Evolutionary conservation across 257 asterid species (phyloP).

Genomic region (Jasminum sambac): DNA sequence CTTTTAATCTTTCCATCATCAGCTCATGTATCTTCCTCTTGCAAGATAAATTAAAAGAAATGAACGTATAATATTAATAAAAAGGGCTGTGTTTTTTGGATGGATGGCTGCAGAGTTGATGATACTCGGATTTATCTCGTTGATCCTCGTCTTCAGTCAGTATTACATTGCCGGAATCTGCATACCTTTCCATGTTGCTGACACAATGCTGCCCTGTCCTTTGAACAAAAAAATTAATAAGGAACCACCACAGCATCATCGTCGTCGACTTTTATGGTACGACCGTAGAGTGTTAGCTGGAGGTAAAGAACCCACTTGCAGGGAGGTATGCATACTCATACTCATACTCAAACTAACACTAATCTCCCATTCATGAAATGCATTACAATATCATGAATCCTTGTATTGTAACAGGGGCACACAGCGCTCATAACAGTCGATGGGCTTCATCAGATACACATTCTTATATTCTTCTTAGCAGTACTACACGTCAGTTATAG

Average conservation of each 20-base stretch:
- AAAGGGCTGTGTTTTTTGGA: no score
- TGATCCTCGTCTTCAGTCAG: constrained; percentile 44
- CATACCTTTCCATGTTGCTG: constrained; percentile 37
- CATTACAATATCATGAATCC: no score
- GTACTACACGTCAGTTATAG: constrained; percentile 20
- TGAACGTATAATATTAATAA: no score
- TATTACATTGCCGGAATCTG: constrained; percentile 40
- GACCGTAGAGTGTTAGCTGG: constrained; percentile 4
- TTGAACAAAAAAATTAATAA: neutral
- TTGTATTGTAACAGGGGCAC: constrained; percentile 9
- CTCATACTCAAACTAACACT: no score
- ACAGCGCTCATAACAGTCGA: constrained; percentile 13
- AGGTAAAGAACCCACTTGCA: neutral
- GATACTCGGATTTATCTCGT: constrained; percentile 57
- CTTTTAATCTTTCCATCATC: no score
- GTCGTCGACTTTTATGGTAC: neutral
- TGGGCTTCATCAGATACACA: constrained; percentile 24
- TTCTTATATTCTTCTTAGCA: constrained; percentile 25
- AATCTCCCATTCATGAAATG: no score
- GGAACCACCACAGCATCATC: neutral
- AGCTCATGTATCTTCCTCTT: no score
- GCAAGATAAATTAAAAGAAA: no score
- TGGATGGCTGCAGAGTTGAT: constrained; percentile 43
- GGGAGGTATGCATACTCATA: constrained; percentile 8
- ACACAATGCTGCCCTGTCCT: constrained; percentile 47